Base-by-base conservation (phyloP, 805 yeast species). In the Isabelozyma pseudorhagii region DNA sequence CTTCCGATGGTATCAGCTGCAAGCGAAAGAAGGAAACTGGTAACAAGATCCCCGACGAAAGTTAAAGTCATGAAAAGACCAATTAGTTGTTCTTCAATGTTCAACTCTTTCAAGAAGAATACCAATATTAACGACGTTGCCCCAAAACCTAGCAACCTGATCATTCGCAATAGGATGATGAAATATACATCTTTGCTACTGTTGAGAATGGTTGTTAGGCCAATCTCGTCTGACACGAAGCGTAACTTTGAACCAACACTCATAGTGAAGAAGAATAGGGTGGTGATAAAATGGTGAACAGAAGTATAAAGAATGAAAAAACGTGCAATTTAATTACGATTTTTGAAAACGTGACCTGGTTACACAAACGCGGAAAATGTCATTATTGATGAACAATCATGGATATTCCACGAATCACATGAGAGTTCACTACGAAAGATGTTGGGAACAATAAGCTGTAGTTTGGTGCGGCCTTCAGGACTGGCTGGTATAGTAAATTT, bases 1-100 rank as follows among this genome's bases (percentile, higher is more conserved):
- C 84, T 67, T 2, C 86, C 85, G 8, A 76, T 51, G 18, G 57
- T 53, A 56, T 81, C 85, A 0, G 82, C 78, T 2, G 70, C 61
- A 36, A 78, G 42, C 1, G 83, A 73, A 40, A 81, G 56, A 13
- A 72, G 45, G 46, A 78, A 78, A 5, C 82, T 74, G n/a, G 75
- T 61, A 9, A 77, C 54, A 43, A 81, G 67, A 59, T 81, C 86
- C 2, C 85, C 86, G 10, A 75, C 53, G 49, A 77, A 67, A 2
- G 81, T 77, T 9, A 72, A 46, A 0, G 84, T 71, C 72, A 81
- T 71, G 51, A 80, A 75, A 13, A 74, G 40, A 1, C 86, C 86
- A 11, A 78, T 77, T 43, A 58, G 48, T n/a, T 64, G 60, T 46
- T 78, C 81, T 9, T 61, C 53, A 18, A 80, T 63, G 4, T 74